Conservation (phyloP, 306 rosid species). For the Benincasa hispida region DNA sequence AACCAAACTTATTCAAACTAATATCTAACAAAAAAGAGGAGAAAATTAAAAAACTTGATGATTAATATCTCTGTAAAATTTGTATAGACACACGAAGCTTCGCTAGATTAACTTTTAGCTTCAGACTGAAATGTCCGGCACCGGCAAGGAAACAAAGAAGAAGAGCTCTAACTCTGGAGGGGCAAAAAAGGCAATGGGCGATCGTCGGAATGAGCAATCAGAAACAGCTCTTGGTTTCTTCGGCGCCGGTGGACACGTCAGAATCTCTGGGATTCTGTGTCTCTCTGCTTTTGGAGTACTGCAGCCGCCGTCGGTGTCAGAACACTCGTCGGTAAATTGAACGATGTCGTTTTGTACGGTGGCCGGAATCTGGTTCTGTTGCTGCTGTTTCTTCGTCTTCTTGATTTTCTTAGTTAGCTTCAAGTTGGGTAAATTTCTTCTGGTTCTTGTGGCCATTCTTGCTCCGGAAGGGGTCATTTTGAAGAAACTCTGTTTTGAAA, state of each 20-base stretch:
- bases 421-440: not conserved
- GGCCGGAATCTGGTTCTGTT: slow-evolving; percentile 16
- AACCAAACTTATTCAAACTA: not conserved
- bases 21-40: not conserved
- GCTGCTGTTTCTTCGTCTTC: slow-evolving; percentile 30
- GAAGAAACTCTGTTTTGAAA: not conserved
- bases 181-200: slow-evolving; percentile 76
- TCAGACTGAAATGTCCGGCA: slow-evolving; percentile 63
- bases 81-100: not conserved
- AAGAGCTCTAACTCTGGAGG: slow-evolving; percentile 89
- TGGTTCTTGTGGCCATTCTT: slow-evolving; percentile 21
- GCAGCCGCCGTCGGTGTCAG: slow-evolving; percentile 19
- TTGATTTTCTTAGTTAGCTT: slow-evolving; percentile 14
- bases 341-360: slow-evolving; percentile 12
- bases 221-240: slow-evolving; percentile 57
- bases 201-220: slow-evolving; percentile 29
- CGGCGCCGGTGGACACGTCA: slow-evolving; percentile 85
- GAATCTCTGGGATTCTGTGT: slow-evolving; percentile 59
- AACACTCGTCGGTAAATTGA: slow-evolving; percentile 14
- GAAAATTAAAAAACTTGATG: not conserved
- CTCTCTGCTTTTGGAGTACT: slow-evolving; percentile 79
- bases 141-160: slow-evolving; percentile 43
- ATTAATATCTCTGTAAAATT: not conserved
- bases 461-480: slow-evolving; percentile 49
- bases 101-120: no score